These are phyloP conservation scores for Cunninghamia lanceolata DNA, from an alignment of 75 land plant genomes.

Conservation along the genomic window DNA sequence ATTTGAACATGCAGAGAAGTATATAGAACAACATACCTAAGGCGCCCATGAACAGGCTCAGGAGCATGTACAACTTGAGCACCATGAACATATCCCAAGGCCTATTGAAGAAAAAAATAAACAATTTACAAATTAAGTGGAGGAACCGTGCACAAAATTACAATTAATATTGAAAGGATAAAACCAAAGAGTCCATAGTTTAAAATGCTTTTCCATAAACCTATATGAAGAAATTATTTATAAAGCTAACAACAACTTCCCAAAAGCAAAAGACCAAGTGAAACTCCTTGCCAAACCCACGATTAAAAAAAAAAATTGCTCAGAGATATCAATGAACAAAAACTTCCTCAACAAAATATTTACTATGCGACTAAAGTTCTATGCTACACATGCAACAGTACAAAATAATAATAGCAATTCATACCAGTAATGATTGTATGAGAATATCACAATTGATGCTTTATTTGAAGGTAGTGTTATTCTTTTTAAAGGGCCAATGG, in stretches of 20 bases:
- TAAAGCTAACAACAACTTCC: neutral
- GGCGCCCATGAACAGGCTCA: conserved; percentile 93
- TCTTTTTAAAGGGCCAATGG: too few relatives aligned
- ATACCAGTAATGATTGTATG: too few relatives aligned
- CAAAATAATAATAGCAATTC: too few relatives aligned
- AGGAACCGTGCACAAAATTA: neutral
- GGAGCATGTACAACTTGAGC: conserved; percentile 86
- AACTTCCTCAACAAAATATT: neutral
- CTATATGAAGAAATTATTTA: neutral
- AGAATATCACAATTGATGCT: too few relatives aligned
- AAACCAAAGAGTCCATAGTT: neutral
- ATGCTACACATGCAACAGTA: too few relatives aligned
- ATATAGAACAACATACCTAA: conserved; percentile 54
- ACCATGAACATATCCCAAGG: conserved; percentile 90
- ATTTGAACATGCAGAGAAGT: neutral
- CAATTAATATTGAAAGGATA: neutral
- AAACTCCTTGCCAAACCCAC: neutral
- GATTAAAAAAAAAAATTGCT: neutral
- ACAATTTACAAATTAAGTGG: neutral
- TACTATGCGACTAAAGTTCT: neutral
- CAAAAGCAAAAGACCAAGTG: neutral
- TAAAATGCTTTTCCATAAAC: neutral
- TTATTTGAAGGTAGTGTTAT: too few relatives aligned
- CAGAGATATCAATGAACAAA: neutral
- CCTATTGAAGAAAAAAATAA: conserved; percentile 35